These are phyloP conservation scores for Climacium dendroides DNA, from an alignment of 225 moss, liverwort and hornwort genomes.

Conservation along the genomic window DNA sequence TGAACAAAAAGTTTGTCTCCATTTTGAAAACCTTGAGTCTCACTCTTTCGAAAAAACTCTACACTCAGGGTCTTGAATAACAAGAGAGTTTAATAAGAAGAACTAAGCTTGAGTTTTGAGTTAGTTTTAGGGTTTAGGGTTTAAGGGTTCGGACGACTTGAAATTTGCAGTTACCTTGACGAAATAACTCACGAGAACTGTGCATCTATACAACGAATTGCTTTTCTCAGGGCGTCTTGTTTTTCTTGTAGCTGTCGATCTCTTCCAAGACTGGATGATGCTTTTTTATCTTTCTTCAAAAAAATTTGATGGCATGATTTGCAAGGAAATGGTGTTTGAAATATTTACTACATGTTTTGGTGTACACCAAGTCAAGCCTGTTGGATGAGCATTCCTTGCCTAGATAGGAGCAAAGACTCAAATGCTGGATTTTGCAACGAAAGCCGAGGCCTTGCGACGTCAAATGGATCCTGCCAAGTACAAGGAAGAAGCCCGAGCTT, in stretches of 20 bases:
- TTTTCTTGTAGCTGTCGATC: background rate
- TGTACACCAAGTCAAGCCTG: background rate
- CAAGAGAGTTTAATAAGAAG: background rate
- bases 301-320: background rate
- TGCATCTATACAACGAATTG: background rate
- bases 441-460: slow-evolving; percentile 60
- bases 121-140: no score
- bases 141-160: background rate
- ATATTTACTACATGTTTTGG: background rate
- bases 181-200: background rate
- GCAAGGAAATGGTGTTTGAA: background rate
- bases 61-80: background rate
- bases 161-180: no score
- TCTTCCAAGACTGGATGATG: no score
- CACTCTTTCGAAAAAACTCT: no score
- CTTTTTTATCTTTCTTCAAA: background rate
- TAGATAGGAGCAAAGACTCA: slow-evolving; percentile 36
- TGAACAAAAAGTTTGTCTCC: background rate
- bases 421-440: slow-evolving; percentile 44
- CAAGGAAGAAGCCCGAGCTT: slow-evolving; percentile 69
- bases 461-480: slow-evolving; percentile 65
- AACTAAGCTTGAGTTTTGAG: background rate
- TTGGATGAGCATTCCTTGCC: background rate
- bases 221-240: background rate
- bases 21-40: background rate